These are phyloP conservation scores for Podaxis rugospora DNA, from an alignment of 768 basidiomycete species.

Conservation along the genomic window DNA sequence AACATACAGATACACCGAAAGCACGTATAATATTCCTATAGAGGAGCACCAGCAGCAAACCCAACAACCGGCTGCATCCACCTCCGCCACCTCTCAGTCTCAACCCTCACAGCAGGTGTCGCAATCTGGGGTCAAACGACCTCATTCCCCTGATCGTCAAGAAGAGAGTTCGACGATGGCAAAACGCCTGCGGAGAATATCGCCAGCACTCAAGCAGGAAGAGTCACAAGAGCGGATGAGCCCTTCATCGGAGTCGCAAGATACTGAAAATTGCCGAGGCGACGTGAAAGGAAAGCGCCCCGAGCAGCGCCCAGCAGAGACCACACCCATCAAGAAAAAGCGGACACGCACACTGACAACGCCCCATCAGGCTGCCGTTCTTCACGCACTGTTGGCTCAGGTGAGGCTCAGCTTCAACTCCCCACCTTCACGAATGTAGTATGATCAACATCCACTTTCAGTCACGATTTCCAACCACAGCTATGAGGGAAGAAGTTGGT, in stretches of 20 bases:
- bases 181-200: slow-evolving; percentile 37
- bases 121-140: slow-evolving; percentile 6
- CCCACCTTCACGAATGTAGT: neutral
- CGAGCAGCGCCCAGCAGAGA: slow-evolving; percentile 29
- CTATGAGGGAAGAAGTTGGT: slow-evolving; percentile 85
- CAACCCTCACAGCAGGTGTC: slow-evolving; percentile 19
- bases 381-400: slow-evolving; percentile 83
- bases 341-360: slow-evolving; percentile 82
- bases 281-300: slow-evolving; percentile 37
- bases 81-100: slow-evolving; percentile 21
- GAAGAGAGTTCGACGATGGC: slow-evolving; percentile 35
- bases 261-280: slow-evolving; percentile 56
- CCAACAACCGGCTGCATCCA: slow-evolving; percentile 8
- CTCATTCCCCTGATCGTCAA: slow-evolving; percentile 20
- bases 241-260: slow-evolving; percentile 48
- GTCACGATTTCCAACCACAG: slow-evolving; percentile 88
- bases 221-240: slow-evolving; percentile 22
- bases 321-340: slow-evolving; percentile 67
- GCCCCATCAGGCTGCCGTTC: slow-evolving; percentile 83
- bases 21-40: slow-evolving; percentile 21
- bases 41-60: neutral
- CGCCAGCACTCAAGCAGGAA: slow-evolving; percentile 16
- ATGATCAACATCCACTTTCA: slow-evolving; percentile 21
- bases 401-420: slow-evolving; percentile 32
- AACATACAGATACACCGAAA: slow-evolving; percentile 33